Base-by-base conservation (phyloP, 306 rosid species). In the Quercus bicolor region DNA sequence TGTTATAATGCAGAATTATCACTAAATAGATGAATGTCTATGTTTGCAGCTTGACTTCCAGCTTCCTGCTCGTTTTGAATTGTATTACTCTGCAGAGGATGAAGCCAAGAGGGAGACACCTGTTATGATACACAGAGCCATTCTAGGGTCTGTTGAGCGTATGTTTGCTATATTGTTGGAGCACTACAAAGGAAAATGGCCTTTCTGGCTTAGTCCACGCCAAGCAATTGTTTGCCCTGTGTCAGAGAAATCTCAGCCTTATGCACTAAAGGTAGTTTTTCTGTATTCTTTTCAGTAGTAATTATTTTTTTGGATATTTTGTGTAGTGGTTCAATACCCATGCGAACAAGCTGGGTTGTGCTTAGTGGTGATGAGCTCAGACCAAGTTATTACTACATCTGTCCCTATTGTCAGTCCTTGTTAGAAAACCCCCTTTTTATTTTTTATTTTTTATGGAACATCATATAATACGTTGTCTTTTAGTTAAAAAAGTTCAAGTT, bases 171-270 rank as follows among this genome's bases (percentile, higher is more conserved):
- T 92, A 69, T 85, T 94, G 73, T 83, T 94, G 86, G 98, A 92
- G 89, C 97, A 94, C 85, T 94, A 88, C 84, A 92, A 92, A 84
- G 98, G 98, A 34, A 94, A 92, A 83, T 94, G 98, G 97, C 98
- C 98, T 70, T 91, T 94, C 81, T 94, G 98, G 97, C 97, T 94
- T 68, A 94, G 97, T 87, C 97, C 98, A 68, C 98, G 97, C 64
- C 98, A 94, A 85, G 92, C 97, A 2, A 91, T 94, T 88, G 87
- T 94, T 57, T 94, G 98, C 86, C 97, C 97, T 0, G 97, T 94
- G 81, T 92, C 98, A 1, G 97, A 91, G 80, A 92, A 92, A 81
- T 92, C 97, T 76, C 90, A 91, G 81, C 69, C 93, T 23, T 94
- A 92, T 57, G 97, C 97, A 19, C 68, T 86, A 15, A 56, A 84